Conservation (phyloP, 768 basidiomycete species). For the Lanmaoa rubissima region DNA sequence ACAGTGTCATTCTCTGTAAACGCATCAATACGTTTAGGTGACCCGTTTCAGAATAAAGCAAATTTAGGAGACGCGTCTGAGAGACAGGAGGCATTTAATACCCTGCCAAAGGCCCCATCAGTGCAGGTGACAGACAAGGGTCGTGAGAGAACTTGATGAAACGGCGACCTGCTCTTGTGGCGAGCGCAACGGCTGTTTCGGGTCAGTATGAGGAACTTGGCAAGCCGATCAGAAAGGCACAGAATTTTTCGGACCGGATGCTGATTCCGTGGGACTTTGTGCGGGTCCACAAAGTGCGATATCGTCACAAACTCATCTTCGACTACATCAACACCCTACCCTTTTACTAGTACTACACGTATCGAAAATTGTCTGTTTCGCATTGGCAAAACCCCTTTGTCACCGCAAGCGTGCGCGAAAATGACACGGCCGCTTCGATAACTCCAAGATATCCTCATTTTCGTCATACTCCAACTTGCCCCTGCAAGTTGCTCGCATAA, state of each 20-base stretch:
- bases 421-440: too few species aligned
- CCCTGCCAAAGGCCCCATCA: neutral
- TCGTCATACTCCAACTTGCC: too few species aligned
- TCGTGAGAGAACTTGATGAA: slow-evolving; percentile 12
- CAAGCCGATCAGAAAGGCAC: neutral
- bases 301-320: too few species aligned
- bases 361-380: too few species aligned
- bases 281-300: too few species aligned
- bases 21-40: neutral
- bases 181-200: too few species aligned
- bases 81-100: neutral
- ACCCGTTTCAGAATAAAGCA: neutral
- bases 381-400: too few species aligned
- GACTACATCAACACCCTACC: too few species aligned
- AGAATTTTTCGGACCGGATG: slow-evolving; percentile 1
- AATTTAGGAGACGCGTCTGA: neutral
- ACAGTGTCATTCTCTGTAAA: neutral
- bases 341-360: too few species aligned
- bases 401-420: too few species aligned
- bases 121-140: neutral
- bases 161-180: too few species aligned
- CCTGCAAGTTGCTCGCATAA: neutral
- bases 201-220: neutral
- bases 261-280: neutral
- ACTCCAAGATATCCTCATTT: too few species aligned